phyloP scores from a whole-genome alignment of 1,139 yeast genomes.

The Arxiozyma heterogenica region DNA sequence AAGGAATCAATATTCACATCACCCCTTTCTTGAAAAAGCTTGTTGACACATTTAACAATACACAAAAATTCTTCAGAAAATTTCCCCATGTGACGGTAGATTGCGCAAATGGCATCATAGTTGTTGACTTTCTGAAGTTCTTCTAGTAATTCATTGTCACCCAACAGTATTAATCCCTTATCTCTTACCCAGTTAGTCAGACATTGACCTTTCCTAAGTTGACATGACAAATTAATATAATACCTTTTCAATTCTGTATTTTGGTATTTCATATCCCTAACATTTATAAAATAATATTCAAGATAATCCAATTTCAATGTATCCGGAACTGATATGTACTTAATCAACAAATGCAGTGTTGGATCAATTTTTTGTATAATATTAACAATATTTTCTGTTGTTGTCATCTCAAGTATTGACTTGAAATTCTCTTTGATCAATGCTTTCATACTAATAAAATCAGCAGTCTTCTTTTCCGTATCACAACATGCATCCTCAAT shows the following conservation, averaged over 20 bases:
- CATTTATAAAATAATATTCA: slow-evolving; percentile 10
- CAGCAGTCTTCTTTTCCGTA: background rate
- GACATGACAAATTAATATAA: slow-evolving; percentile 16
- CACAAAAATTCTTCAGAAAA: slow-evolving; percentile 14
- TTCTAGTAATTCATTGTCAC: slow-evolving; percentile 9
- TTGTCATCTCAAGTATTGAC: slow-evolving; percentile 3
- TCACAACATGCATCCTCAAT: background rate
- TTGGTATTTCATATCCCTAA: background rate
- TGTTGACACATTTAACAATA: slow-evolving; percentile 11
- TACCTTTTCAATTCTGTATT: slow-evolving; percentile 9
- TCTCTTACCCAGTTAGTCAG: slow-evolving; percentile 14
- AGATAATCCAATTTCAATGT: slow-evolving; percentile 14
- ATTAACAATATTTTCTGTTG: slow-evolving; percentile 9
- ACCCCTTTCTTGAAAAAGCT: slow-evolving; percentile 10
- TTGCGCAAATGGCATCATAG: slow-evolving; percentile 13
- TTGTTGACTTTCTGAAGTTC: background rate
- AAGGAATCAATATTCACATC: slow-evolving; percentile 2
- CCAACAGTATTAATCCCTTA: slow-evolving; percentile 11
- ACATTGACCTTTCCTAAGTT: slow-evolving; percentile 5
- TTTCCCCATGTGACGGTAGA: slow-evolving; percentile 14
- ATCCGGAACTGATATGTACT: slow-evolving; percentile 3
- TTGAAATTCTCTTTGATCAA: slow-evolving; percentile 10
- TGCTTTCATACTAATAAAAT: slow-evolving; percentile 6
- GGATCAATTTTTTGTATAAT: slow-evolving; percentile 14
- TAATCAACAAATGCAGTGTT: slow-evolving; percentile 14